These are phyloP conservation scores for Herpetomonas samuelpessoai DNA, from an alignment of 208 protist species.

Conservation along the genomic window DNA sequence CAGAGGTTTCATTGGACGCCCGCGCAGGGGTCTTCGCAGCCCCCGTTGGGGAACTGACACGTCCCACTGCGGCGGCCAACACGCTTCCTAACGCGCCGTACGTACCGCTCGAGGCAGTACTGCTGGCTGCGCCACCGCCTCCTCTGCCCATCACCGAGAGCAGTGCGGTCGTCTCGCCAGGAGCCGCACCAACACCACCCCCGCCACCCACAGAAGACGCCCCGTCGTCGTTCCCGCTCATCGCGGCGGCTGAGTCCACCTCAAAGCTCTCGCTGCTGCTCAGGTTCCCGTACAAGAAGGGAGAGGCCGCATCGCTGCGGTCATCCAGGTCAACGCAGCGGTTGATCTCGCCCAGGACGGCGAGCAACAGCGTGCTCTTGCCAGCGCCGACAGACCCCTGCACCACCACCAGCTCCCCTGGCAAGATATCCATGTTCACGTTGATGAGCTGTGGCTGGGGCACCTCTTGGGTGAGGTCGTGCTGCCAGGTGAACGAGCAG, in stretches of 20 bases:
- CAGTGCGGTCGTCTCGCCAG: not conserved
- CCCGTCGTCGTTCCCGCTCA: not conserved
- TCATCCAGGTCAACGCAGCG: conserved; percentile 25
- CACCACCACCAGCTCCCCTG: conserved; percentile 69
- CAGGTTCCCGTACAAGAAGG: not conserved
- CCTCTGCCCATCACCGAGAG: no score
- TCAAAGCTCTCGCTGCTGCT: not conserved
- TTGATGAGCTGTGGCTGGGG: conserved; percentile 38
- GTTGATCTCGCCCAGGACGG: conserved; percentile 80
- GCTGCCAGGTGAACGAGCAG: conserved; percentile 75
- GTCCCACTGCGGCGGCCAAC: not conserved
- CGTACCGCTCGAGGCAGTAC: not conserved
- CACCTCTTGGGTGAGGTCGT: conserved; percentile 46
- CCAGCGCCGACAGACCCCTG: conserved; percentile 78
- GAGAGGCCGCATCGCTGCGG: conserved; percentile 1
- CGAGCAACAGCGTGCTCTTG: conserved; percentile 71
- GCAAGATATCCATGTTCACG: conserved; percentile 53
- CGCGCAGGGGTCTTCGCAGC: no score
- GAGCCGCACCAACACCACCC: no score
- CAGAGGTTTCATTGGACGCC: no score
- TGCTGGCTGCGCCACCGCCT: not conserved
- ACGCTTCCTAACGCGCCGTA: not conserved
- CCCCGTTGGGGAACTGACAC: not conserved
- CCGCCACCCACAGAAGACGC: no score
- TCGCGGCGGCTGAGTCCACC: not conserved